Evolutionary conservation across 805 yeast species (phyloP).

Genomic region (Saturnispora bothae): DNA sequence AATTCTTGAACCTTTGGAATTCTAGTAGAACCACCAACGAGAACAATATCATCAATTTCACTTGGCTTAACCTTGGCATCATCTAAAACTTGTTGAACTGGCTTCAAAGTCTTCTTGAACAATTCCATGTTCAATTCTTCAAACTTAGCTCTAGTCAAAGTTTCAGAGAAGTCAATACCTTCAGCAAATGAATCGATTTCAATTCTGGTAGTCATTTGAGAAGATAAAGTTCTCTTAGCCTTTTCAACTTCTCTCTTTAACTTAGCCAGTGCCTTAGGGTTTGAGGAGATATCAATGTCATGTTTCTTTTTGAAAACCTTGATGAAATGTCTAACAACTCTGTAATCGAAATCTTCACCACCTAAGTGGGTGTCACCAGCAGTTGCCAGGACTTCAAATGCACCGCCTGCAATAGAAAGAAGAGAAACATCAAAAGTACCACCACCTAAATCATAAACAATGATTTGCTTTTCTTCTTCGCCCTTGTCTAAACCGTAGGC

Average conservation of each 20-base stretch:
- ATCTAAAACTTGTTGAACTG: constrained; percentile 90
- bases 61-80: constrained; percentile 83
- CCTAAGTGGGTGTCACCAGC: constrained; percentile 97
- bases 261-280: constrained; percentile 82
- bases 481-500: constrained; percentile 88
- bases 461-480: constrained; percentile 77
- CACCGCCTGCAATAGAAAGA: constrained; percentile 81
- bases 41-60: constrained; percentile 87
- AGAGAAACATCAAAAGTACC: constrained; percentile 94
- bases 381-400: constrained; percentile 85
- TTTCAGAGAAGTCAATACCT: constrained; percentile 92
- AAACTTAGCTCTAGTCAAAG: constrained; percentile 94
- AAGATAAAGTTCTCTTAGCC: constrained; percentile 93
- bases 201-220: constrained; percentile 90
- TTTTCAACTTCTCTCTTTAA: constrained; percentile 96
- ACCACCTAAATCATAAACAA: constrained; percentile 94
- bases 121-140: constrained; percentile 91
- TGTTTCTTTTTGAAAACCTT: constrained; percentile 89
- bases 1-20: constrained; percentile 96
- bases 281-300: constrained; percentile 68
- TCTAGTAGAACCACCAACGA: constrained; percentile 99
- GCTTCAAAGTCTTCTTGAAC: constrained; percentile 90
- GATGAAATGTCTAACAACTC: constrained; percentile 78
- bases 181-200: constrained; percentile 93
- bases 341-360: constrained; percentile 93